Evolutionary conservation across 2,329 filamentous ascomycete species (phyloP).

Genomic region (Aspergillus sergii): DNA sequence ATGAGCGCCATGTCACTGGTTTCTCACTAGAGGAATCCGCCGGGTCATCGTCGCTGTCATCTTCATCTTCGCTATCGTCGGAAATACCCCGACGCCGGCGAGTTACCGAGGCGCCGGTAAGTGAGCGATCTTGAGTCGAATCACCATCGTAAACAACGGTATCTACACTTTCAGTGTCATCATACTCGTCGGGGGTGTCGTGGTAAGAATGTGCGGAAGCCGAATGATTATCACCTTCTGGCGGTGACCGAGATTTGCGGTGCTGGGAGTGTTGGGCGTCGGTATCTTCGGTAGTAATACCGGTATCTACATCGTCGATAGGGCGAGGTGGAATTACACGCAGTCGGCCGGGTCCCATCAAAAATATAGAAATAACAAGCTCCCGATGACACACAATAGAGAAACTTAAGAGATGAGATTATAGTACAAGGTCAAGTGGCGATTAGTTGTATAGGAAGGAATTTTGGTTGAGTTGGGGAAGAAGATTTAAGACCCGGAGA

Average conservation of each 20-base stretch:
- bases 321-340: conserved; percentile 7
- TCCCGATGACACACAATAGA: not conserved
- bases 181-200: conserved; percentile 9
- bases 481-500: not conserved
- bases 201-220: not conserved
- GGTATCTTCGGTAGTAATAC: conserved; percentile 2
- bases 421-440: not conserved
- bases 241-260: not conserved
- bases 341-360: conserved; percentile 18
- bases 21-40: conserved; percentile 34
- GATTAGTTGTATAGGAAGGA: not conserved
- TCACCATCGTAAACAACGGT: conserved; percentile 21
- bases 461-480: not conserved
- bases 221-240: not conserved
- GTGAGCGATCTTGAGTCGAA: conserved; percentile 9
- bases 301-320: conserved; percentile 19
- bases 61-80: conserved; percentile 20
- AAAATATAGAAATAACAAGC: not conserved
- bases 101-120: conserved; percentile 19
- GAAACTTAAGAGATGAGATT: not conserved
- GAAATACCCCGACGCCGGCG: conserved; percentile 12
- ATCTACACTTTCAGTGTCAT: conserved; percentile 21
- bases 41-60: conserved; percentile 16
- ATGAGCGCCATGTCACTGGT: conserved; percentile 67
- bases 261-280: conserved; percentile 6